Evolutionary conservation across 2,329 filamentous ascomycete genomes (phyloP).

Genomic region (Aspergillus candidus): DNA sequence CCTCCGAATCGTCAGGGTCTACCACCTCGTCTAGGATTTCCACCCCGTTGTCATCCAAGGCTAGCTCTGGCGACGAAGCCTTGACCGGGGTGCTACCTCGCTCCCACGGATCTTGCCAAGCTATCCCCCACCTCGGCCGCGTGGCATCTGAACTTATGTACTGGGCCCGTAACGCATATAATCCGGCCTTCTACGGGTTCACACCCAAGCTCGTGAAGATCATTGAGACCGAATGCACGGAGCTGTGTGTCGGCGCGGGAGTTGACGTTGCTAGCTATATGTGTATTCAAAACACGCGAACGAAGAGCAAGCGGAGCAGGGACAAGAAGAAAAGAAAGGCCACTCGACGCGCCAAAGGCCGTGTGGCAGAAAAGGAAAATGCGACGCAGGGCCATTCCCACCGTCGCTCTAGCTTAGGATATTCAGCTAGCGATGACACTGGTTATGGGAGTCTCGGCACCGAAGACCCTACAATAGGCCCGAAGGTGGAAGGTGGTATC

Average conservation of each 20-base stretch:
- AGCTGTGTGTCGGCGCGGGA: constrained; percentile 30
- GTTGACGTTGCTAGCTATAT: constrained; percentile 30
- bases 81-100: constrained; percentile 12
- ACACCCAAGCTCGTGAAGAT: constrained; percentile 32
- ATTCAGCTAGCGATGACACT: too few relatives aligned
- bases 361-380: background rate
- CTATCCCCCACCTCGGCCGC: constrained; percentile 31
- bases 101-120: constrained; percentile 14
- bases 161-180: constrained; percentile 41
- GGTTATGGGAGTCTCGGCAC: too few relatives aligned
- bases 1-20: constrained; percentile 28
- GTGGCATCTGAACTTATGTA: constrained; percentile 38
- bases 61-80: constrained; percentile 21
- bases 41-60: constrained; percentile 17
- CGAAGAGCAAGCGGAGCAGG: constrained; percentile 18
- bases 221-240: constrained; percentile 34
- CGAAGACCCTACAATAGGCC: too few relatives aligned
- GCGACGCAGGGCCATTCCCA: background rate
- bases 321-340: constrained; percentile 20
- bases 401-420: too few relatives aligned
- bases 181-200: constrained; percentile 39
- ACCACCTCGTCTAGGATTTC: constrained; percentile 19
- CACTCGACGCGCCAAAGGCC: constrained; percentile 8
- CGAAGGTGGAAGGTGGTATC: too few relatives aligned
- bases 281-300: constrained; percentile 16